A percentile compares a stretch with the other conserved stretches of the same genome.
phyloP scores from a whole-genome alignment of 352 stramenopile genomes.

The Pythium grandisporangium region DNA sequence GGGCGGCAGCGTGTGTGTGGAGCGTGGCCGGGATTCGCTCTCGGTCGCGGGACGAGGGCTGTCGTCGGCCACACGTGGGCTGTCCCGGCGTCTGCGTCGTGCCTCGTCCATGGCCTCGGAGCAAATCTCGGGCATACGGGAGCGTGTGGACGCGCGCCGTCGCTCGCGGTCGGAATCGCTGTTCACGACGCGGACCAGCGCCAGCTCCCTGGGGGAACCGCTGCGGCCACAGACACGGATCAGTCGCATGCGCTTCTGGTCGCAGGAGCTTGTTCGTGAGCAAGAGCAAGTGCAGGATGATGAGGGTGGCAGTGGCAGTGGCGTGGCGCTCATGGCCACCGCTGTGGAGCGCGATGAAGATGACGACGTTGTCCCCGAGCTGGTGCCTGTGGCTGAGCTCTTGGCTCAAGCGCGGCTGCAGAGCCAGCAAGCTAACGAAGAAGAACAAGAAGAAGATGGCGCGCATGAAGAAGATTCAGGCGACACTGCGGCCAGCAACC shows the following conservation, averaged over 20 bases:
- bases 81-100: slow-evolving; percentile 33
- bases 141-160: slow-evolving; percentile 27
- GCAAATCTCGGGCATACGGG: slow-evolving; percentile 26
- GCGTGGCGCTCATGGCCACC: slow-evolving; percentile 5
- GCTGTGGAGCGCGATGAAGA: background rate
- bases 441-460: slow-evolving; percentile 8
- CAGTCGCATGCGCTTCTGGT: slow-evolving; percentile 14
- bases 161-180: too few species aligned
- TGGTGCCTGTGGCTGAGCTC: slow-evolving; percentile 7
- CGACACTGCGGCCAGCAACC: slow-evolving; percentile 8
- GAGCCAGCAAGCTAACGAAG: slow-evolving; percentile 2
- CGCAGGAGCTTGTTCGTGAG: slow-evolving; percentile 6
- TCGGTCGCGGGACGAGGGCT: slow-evolving; percentile 30
- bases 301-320: slow-evolving; percentile 3
- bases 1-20: slow-evolving; percentile 25
- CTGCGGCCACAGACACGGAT: too few species aligned
- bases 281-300: too few species aligned
- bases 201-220: too few species aligned
- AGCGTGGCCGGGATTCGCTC: slow-evolving; percentile 44
- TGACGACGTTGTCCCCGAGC: background rate
- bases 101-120: slow-evolving; percentile 26
- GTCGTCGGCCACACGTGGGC: slow-evolving; percentile 25
- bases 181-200: too few species aligned
- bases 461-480: slow-evolving; percentile 3
- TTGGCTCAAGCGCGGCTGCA: slow-evolving; percentile 8